phyloP scores from a whole-genome alignment of 129 eudicot genomes.

The Centella asiatica region DNA sequence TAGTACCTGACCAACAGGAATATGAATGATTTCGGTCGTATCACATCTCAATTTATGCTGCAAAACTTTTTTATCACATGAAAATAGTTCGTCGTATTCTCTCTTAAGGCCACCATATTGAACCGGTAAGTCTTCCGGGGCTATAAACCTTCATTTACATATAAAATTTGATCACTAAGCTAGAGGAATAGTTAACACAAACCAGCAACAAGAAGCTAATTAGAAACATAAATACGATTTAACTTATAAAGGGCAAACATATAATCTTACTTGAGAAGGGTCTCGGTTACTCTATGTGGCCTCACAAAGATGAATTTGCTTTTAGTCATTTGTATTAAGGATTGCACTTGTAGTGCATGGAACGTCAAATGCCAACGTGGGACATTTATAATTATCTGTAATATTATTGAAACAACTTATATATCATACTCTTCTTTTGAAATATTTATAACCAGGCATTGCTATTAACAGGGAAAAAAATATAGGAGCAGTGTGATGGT shows the following conservation, averaged over 20 bases:
- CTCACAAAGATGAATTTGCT: conserved; percentile 49
- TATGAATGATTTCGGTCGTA: conserved; percentile 30
- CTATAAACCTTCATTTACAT: conserved; percentile 41
- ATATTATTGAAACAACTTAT: not conserved
- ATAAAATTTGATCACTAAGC: not conserved
- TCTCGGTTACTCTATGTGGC: conserved; percentile 54
- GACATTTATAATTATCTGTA: conserved; percentile 61
- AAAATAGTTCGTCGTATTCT: conserved; percentile 43
- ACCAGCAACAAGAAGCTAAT: too few relatives aligned
- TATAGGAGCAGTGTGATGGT: too few relatives aligned
- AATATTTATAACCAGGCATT: too few relatives aligned
- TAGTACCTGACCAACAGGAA: conserved; percentile 19
- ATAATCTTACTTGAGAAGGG: conserved; percentile 78
- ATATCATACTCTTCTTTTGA: not conserved
- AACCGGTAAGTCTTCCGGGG: conserved; percentile 53
- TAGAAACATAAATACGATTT: not conserved
- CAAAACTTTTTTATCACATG: conserved; percentile 33
- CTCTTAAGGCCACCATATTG: conserved; percentile 75
- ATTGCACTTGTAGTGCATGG: conserved; percentile 50
- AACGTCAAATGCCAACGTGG: conserved; percentile 67
- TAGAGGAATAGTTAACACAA: not conserved
- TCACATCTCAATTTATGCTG: conserved; percentile 34
- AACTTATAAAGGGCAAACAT: not conserved
- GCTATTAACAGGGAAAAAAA: too few relatives aligned
- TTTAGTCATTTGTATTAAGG: conserved; percentile 37